phyloP scores from a whole-genome alignment of 1,284 basidiomycete species.

The Malassezia obtusa region DNA sequence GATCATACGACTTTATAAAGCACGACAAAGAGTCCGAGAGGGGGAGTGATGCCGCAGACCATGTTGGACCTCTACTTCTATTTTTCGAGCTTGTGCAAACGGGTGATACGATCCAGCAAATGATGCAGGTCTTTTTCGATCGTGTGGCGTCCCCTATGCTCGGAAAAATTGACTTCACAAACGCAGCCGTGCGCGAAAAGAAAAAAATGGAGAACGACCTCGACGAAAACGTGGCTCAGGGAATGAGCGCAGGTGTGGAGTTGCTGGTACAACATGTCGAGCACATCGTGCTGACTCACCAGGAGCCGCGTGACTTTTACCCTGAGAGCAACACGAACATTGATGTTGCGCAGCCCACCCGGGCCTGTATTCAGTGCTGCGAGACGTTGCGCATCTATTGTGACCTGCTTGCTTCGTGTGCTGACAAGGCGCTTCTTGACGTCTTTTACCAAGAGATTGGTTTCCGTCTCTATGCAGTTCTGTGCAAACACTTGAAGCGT shows the following conservation, averaged over 20 bases:
- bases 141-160: conserved; percentile 59
- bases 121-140: conserved; percentile 96
- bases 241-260: conserved; percentile 87
- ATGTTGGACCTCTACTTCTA: conserved; percentile 78
- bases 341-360: conserved; percentile 59
- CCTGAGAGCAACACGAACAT: conserved; percentile 53
- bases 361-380: conserved; percentile 75
- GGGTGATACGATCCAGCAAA: conserved; percentile 91
- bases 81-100: conserved; percentile 97
- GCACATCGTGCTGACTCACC: conserved; percentile 73
- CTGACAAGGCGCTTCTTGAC: conserved; percentile 88
- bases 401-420: conserved; percentile 76
- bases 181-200: conserved; percentile 86
- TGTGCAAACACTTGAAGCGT: conserved; percentile 91
- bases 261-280: conserved; percentile 96
- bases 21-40: not conserved
- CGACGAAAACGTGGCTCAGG: conserved; percentile 84
- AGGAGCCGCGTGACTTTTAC: conserved; percentile 78
- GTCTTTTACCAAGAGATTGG: conserved; percentile 97
- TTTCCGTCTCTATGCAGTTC: conserved; percentile 73
- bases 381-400: conserved; percentile 80
- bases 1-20: conserved; percentile 19
- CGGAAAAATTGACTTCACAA: conserved; percentile 74
- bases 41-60: conserved; percentile 42
- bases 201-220: conserved; percentile 83